Conservation (phyloP, 148 eudicot species). For the Chenopodium berlandieri region DNA sequence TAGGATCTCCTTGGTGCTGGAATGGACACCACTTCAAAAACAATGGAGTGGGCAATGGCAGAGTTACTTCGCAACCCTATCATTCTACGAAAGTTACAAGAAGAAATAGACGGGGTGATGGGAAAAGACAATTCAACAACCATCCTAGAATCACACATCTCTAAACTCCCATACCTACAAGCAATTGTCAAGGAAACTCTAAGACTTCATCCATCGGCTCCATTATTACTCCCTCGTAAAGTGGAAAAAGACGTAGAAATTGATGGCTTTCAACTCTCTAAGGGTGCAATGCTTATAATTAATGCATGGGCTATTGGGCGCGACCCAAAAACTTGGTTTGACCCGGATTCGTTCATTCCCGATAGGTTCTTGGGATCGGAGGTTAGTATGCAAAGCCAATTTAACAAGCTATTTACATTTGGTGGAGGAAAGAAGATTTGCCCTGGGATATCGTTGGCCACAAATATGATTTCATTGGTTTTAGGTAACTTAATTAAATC, state of each 20-base stretch:
- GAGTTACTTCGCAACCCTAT: constrained; percentile 12
- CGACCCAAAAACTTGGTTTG: constrained; percentile 37
- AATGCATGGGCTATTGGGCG: too few species aligned
- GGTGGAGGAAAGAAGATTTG: constrained; percentile 65
- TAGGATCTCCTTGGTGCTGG: constrained; percentile 32
- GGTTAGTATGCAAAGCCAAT: constrained; percentile 43
- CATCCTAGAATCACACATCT: background rate
- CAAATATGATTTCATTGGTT: constrained; percentile 22
- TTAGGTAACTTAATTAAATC: constrained; percentile 42
- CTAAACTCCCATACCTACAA: too few species aligned
- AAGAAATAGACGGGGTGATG: constrained; percentile 14
- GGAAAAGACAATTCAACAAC: constrained; percentile 3
- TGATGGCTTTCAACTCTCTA: too few species aligned
- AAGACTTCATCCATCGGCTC: too few species aligned
- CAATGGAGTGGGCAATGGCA: constrained; percentile 26
- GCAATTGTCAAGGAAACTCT: too few species aligned
- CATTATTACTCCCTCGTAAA: too few species aligned
- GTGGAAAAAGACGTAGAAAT: too few species aligned
- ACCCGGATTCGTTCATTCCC: constrained; percentile 41
- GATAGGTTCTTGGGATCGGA: constrained; percentile 52
- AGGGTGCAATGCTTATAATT: too few species aligned
- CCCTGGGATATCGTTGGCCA: constrained; percentile 52
- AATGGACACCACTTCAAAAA: constrained; percentile 23
- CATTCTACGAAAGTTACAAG: background rate
- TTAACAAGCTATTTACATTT: constrained; percentile 36